Conservation (phyloP, 768 basidiomycete species). For the Lyophyllum decastes region DNA sequence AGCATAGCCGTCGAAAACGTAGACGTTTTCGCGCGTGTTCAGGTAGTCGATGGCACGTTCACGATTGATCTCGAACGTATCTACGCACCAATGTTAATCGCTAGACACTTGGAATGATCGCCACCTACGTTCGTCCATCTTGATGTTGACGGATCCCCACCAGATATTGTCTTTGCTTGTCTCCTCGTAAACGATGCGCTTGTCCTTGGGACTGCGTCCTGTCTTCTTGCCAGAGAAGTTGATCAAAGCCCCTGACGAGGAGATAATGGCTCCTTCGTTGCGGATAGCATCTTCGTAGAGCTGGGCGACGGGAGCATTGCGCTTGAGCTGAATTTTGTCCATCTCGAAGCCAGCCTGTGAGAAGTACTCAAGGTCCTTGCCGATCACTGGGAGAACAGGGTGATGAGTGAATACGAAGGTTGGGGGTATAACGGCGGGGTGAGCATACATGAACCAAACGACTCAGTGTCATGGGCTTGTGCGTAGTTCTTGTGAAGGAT, state of each 20-base stretch:
- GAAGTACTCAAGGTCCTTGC: constrained; percentile 93
- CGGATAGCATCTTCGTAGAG: constrained; percentile 98
- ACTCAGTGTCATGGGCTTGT: constrained; percentile 68
- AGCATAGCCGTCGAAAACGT: constrained; percentile 95
- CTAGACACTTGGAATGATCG: background rate
- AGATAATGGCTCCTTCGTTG: constrained; percentile 98
- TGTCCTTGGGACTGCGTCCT: constrained; percentile 96
- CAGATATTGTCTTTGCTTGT: constrained; percentile 96
- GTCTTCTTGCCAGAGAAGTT: constrained; percentile 99
- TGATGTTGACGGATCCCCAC: constrained; percentile 99
- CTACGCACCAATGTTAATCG: constrained; percentile 31
- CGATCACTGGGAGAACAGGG: constrained; percentile 62
- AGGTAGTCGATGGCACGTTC: constrained; percentile 99
- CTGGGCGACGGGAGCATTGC: constrained; percentile 86
- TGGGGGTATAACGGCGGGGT: background rate
- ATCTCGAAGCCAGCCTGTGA: constrained; percentile 99
- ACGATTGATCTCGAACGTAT: constrained; percentile 99
- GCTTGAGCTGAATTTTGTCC: constrained; percentile 94
- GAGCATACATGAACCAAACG: constrained; percentile 55
- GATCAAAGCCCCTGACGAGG: constrained; percentile 94
- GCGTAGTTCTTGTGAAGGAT: constrained; percentile 89
- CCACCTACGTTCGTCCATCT: constrained; percentile 90
- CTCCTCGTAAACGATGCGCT: constrained; percentile 98
- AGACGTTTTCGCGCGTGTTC: constrained; percentile 97
- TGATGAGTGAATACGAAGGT: constrained; percentile 4